Evolutionary conservation across 2,329 filamentous ascomycete genomes (phyloP).

Genomic region (Venturia asperata): DNA sequence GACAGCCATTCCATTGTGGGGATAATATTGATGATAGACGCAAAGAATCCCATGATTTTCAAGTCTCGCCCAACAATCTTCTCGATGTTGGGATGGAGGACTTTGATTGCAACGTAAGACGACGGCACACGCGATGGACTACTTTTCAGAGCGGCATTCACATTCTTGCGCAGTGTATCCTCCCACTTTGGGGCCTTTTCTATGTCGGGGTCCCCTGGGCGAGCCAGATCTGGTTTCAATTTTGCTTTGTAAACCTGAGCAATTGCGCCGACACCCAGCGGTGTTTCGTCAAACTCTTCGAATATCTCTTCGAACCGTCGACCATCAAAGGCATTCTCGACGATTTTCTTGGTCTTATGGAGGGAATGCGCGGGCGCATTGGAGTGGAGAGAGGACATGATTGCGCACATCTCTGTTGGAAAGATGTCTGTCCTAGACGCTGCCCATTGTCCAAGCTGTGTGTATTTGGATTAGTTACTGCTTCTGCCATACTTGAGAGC

Average conservation of each 20-base stretch:
- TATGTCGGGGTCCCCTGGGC: slow-evolving; percentile 52
- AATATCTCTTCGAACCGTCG: slow-evolving; percentile 84
- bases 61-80: slow-evolving; percentile 83
- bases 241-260: slow-evolving; percentile 97
- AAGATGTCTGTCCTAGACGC: slow-evolving; percentile 96
- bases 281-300: slow-evolving; percentile 84
- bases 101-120: slow-evolving; percentile 89
- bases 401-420: slow-evolving; percentile 79
- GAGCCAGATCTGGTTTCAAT: slow-evolving; percentile 69
- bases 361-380: slow-evolving; percentile 89
- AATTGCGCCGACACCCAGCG: slow-evolving; percentile 89
- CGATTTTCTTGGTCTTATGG: slow-evolving; percentile 66
- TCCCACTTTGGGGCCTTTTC: slow-evolving; percentile 51
- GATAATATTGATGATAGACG: slow-evolving; percentile 71
- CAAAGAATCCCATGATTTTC: slow-evolving; percentile 90
- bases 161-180: slow-evolving; percentile 67
- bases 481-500: neutral
- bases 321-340: slow-evolving; percentile 74
- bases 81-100: slow-evolving; percentile 87
- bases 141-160: slow-evolving; percentile 80
- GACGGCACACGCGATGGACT: slow-evolving; percentile 80
- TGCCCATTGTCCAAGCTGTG: slow-evolving; percentile 90
- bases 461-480: slow-evolving; percentile 19
- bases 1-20: slow-evolving; percentile 97
- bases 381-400: slow-evolving; percentile 93